Percentiles rank a stretch among this genome's conserved stretches.
Evolutionary conservation across 2,329 filamentous ascomycete genomes (phyloP).

Genomic region (Aquanectria penicillioides): DNA sequence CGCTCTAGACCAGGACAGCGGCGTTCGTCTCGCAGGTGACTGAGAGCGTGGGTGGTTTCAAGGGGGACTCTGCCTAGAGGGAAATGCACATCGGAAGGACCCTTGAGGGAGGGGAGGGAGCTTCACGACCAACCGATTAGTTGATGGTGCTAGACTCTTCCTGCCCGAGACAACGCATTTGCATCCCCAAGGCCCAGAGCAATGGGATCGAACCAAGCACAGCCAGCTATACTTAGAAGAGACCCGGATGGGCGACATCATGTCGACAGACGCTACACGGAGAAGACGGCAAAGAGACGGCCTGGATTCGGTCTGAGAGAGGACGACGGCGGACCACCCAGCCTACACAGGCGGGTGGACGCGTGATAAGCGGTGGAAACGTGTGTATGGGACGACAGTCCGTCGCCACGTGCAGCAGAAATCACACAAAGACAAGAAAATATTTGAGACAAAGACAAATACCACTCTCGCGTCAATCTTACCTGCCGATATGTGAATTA

Average conservation of each 20-base stretch:
- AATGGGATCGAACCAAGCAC: constrained; percentile 33
- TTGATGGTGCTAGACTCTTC: constrained; percentile 30
- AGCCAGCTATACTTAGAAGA: constrained; percentile 40
- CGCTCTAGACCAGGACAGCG: constrained; percentile 62
- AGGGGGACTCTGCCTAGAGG: constrained; percentile 20
- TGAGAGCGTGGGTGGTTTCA: constrained; percentile 28
- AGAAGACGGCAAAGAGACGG: constrained; percentile 14
- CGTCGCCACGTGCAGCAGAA: constrained; percentile 41
- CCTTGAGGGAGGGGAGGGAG: no score
- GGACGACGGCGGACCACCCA: constrained; percentile 24
- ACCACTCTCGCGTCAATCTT: constrained; percentile 28
- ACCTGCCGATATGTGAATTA: constrained; percentile 6
- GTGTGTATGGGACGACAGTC: constrained; percentile 36
- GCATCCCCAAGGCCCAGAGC: constrained; percentile 32
- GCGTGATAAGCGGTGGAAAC: constrained; percentile 31
- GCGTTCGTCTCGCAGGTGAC: constrained; percentile 40
- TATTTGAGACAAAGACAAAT: constrained; percentile 40
- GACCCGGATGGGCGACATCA: constrained; percentile 21
- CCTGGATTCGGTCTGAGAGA: constrained; percentile 28
- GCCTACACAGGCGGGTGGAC: constrained; percentile 32
- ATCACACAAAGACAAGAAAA: constrained; percentile 36
- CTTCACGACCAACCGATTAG: constrained; percentile 22
- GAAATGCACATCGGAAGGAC: constrained; percentile 31
- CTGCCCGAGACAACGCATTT: constrained; percentile 31
- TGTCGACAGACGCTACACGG: constrained; percentile 20